Evolutionary conservation across 495 filamentous ascomycete genomes (phyloP), one percentile per base, ranked within the genome.

Genomic region (Xylaria flabelliformis): DNA sequence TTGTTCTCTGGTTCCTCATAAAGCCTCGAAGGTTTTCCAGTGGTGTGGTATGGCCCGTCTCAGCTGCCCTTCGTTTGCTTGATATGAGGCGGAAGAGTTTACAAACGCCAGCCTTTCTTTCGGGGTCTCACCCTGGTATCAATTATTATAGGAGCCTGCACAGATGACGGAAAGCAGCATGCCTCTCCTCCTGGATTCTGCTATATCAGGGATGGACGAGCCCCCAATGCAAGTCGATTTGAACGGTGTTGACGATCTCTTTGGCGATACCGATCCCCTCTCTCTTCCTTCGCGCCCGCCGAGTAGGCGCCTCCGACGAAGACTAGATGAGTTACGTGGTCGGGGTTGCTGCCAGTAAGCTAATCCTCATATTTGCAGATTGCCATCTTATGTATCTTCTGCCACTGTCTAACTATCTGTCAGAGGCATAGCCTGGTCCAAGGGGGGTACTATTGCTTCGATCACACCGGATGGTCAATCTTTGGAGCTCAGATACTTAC

Each of bases 401-500:
- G 26, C 62, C 58, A 66, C 32, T 44, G 15, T 72, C 73, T 68
- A 75, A 84, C 58, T 44, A 24, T 42, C 67, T 26, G 8, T 17
- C 75, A 97, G 94, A 74, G 91, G 88, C 72, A 87, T 98, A 66
- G 91, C 91, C 62, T 98, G 97, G 97, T 97, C 96, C 21, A 93
- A 91, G 69, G 84, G 90, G 77, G 96, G 96, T 68, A 94, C 90
- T 75, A 92, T 98, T 79, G 95, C 95, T 39, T 90, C 90, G 69
- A 91, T 98, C 74, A 87, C 90, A 29, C 80, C 87, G n/a, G 89
- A 93, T 79, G 91, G 91, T 29, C 85, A 85, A 29, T 85, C 84
- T 7, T 83, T 98, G 41, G 88, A 90, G 71, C 82, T 97, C 15
- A 88, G 91, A 62, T 90, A 92, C 79, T 84, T 98, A 10, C 85